Evolutionary conservation across 2,329 filamentous ascomycete species (phyloP), one percentile per base, ranked within the genome.

Genomic region (Westerdykella aurantiaca): DNA sequence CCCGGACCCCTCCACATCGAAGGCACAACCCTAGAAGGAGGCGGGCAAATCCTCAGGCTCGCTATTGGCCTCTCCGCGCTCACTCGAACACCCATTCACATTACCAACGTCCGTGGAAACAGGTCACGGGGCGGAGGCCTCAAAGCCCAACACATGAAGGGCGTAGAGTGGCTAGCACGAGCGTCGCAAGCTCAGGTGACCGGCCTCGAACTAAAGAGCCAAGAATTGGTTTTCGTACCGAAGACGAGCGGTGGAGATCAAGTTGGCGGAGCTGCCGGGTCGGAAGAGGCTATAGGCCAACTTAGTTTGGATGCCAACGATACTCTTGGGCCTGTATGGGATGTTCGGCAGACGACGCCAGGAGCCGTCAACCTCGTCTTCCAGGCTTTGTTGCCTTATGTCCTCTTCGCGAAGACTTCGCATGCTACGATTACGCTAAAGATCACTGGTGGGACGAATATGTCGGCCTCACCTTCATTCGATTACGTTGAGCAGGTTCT

Each of bases 21-120:
- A 55, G 79, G 80, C 38, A 72, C 72, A 14, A 79, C 72, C 3
- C 73, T 82, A 16, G 79, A 83, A 71, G 80, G 79, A 33, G 80
- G 80, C 21, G 80, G 80, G 12, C 80, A 83, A 58, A 69, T 83
- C 2, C 67, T 82, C 35, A 77, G 80, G 17, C 72, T 78, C 41
- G 76, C 78, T 2, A 52, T 81, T 7, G 72, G 73, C 12, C 63
- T 82, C 2, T 76, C 79, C 1, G 73, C 75, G 5, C 66, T 82
- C 13, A 78, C 74, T 5, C 58, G 60, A 17, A 71, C 61, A 1
- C 70, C 78, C 1, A 62, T 82, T 39, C 66, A 64, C 18, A 74
- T 82, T 49, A 67, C 65, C 34, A 60, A 75, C 46, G 78, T 82
- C 43, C 74, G 80, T 6, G 79, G 72, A 23, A 78, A 74, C 22